Evolutionary conservation across 257 asterid genomes (phyloP), one percentile per base, ranked within the genome.

Genomic region (Cynanchum wilfordii): DNA sequence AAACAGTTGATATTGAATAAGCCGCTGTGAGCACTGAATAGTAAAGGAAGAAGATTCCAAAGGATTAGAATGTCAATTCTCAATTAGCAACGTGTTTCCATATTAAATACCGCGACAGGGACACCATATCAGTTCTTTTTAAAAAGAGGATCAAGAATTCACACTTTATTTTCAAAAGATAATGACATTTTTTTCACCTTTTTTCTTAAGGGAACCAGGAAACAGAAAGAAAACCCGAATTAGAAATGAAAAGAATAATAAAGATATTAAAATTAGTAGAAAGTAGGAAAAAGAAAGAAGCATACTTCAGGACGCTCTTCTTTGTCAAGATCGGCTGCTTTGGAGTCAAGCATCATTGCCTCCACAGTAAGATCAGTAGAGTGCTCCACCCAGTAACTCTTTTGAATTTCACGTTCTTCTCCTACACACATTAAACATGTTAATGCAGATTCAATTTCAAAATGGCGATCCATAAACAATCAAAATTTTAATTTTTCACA

Each of bases 341-440:
- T 87, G 71, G 99, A 92, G 69, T 92, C 99, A 73, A 92, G 98
- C 99, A 95, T 95, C 99, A 90, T 95, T 29, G 90, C 89, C 81
- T 95, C 99, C 72, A 95, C 76, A 10, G 91, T 87, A 10, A 90
- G 91, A 66, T 89, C 84, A 8, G 63, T 87, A 69, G 99, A 83
- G 69, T 95, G 99, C 77, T 95, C 98, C 15, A 84, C 66, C 99
- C 99, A 95, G 83, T 92, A 95, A 65, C 68, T 89, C 90, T 95
- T 95, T 50, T 92, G 98, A 64, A 92, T 67, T 84, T 90, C 89
- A 58, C 99, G 98, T 77, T 95, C 99, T 81, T 83, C 82, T 54
- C 75, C 97, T 89, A 70, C 50, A 79, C 27, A 76, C 69, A 69
- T 40, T 54, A 73, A 73, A 62, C 30, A 33, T 30, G 10, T 56